Conservation (phyloP, 2,329 filamentous ascomycete genomes). For the Trichoderma semiorbis region DNA sequence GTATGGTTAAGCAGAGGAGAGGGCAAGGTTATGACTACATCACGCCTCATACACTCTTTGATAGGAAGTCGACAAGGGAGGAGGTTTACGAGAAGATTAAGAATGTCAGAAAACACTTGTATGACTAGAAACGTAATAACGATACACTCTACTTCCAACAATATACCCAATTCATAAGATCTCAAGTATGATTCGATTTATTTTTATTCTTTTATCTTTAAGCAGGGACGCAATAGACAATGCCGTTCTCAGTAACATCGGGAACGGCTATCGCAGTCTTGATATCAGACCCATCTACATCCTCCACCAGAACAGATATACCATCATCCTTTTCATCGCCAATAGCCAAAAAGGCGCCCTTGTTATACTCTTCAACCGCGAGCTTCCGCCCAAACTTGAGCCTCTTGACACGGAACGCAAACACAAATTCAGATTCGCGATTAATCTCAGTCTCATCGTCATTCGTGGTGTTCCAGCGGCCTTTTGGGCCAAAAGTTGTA, state of each 20-base stretch:
- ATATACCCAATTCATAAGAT: background rate
- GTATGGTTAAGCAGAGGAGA: background rate
- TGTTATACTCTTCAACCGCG: background rate
- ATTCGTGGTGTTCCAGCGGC: background rate
- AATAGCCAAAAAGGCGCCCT: background rate
- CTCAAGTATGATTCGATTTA: background rate
- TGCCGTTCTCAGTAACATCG: background rate
- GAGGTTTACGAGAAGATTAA: background rate
- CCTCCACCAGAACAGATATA: background rate
- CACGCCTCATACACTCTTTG: background rate
- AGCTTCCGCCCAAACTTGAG: background rate
- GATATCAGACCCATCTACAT: background rate
- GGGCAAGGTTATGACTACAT: background rate
- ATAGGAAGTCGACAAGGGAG: background rate
- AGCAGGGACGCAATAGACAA: background rate
- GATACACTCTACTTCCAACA: background rate
- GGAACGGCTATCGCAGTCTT: background rate
- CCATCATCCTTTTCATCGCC: background rate
- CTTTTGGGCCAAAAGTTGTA: background rate
- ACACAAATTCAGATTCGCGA: background rate
- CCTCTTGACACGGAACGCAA: slow-evolving; percentile 3
- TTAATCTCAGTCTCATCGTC: background rate
- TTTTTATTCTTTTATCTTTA: background rate
- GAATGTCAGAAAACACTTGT: background rate
- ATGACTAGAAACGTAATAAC: background rate